Percentiles rank a stretch among this genome's conserved stretches.
Conservation (phyloP, 768 basidiomycete species). For the Kwoniella sp. region DNA sequence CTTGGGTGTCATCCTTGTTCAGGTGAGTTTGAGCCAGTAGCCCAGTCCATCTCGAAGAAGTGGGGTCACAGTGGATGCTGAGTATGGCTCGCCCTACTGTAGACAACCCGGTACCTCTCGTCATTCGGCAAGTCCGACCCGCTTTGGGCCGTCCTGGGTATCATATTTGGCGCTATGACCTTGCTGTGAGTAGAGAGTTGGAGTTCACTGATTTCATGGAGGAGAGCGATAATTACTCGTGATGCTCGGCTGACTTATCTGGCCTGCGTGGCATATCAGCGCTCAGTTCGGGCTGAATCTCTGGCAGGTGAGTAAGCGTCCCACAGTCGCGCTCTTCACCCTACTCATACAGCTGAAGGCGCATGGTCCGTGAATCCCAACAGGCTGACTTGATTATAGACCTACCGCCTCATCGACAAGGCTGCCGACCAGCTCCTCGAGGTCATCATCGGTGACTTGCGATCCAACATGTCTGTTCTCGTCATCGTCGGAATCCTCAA, state of each 20-base stretch:
- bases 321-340: not conserved
- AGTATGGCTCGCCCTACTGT: not conserved
- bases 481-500: conserved; percentile 20
- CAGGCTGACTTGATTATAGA: conserved; percentile 1
- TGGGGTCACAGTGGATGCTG: not conserved
- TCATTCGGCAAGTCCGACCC: conserved; percentile 18
- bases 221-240: no score
- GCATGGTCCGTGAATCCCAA: no score
- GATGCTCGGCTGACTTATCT: no score
- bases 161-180: conserved; percentile 10
- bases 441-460: conserved; percentile 13
- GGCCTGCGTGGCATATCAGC: not conserved
- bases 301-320: conserved; percentile 21
- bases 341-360: not conserved
- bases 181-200: conserved; percentile 14
- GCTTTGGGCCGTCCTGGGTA: conserved; percentile 8
- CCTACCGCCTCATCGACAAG: conserved; percentile 21
- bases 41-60: not conserved
- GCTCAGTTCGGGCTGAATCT: conserved; percentile 21
- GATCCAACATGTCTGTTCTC: conserved; percentile 19
- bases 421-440: conserved; percentile 12
- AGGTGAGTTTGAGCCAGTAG: conserved; percentile 1
- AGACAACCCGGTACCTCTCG: conserved; percentile 16
- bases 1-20: conserved; percentile 13
- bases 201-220: not conserved